Conservation (phyloP, 2,329 filamentous ascomycete genomes). For the Aspergillus tanneri region DNA sequence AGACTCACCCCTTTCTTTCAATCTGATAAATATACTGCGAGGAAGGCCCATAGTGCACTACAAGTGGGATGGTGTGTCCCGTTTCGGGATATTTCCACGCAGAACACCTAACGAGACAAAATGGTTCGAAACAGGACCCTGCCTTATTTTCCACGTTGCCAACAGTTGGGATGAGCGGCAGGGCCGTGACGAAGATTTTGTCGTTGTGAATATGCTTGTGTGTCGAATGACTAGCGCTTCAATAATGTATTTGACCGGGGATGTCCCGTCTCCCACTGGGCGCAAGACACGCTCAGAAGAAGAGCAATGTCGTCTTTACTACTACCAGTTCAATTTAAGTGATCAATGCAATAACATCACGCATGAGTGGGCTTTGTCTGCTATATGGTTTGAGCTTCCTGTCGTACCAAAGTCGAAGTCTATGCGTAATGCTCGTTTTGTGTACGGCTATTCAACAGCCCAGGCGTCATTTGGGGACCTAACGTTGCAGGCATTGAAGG, state of each 20-base stretch:
- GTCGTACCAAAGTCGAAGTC: conserved; percentile 54
- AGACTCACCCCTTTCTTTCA: conserved; percentile 65
- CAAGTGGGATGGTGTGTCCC: too few relatives aligned
- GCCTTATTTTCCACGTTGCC: conserved; percentile 70
- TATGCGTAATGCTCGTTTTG: conserved; percentile 60
- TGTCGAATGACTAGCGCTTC: conserved; percentile 67
- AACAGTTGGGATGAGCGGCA: conserved; percentile 65
- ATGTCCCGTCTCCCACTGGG: conserved; percentile 58
- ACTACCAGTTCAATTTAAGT: too few relatives aligned
- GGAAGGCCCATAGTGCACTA: too few relatives aligned
- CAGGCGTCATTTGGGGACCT: conserved; percentile 11
- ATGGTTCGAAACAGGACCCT: conserved; percentile 68
- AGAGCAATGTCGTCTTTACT: conserved; percentile 61
- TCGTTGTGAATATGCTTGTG: conserved; percentile 62
- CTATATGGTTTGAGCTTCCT: conserved; percentile 69
- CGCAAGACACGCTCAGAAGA: conserved; percentile 57
- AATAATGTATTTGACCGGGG: conserved; percentile 64
- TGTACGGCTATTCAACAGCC: conserved; percentile 66
- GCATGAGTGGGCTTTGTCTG: conserved; percentile 57
- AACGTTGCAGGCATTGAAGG: conserved; percentile 5
- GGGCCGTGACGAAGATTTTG: too few relatives aligned
- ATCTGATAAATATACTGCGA: conserved; percentile 53
- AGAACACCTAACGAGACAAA: conserved; percentile 56
- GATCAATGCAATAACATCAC: too few relatives aligned
- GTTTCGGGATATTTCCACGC: conserved; percentile 67